Base-by-base conservation (phyloP, 148 eudicot species). In the Bassia scoparia region DNA sequence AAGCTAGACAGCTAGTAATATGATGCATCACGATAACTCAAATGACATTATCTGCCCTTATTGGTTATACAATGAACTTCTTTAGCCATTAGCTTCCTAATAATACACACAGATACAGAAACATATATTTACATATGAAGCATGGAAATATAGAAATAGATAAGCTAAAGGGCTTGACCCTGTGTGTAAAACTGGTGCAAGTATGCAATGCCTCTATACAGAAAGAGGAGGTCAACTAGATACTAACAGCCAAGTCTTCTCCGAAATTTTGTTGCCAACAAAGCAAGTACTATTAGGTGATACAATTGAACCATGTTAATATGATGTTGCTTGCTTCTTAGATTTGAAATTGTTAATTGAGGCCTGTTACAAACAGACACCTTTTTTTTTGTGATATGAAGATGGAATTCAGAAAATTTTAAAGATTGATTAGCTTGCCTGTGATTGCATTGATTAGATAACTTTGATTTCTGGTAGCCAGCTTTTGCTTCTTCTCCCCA, bases 371-470 rank as follows among this genome's bases (percentile, higher is more conserved):
- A 24, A 63, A 16, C 27, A 0, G 21, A 31, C 26, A 31, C 26
- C 43, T 33, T 29, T 29, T n/a, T 33, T 31, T 60, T 16, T 2
- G 49, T 69, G 43, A 62, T 20, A 7, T 24, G 12, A 1, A 52
- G 46, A 61, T 37, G 43, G 24, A 69, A 24, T 62, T 52, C 15
- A 68, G 65, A 52, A 21, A 37, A 26, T 69, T 53, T 52, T 15
- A 58, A 37, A 52, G 30, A 41, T n/a, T 67, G 67, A 67, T 61
- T 61, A 68, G 35, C 80, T 77, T 58, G 85, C 93, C 86, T 61
- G 74, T 89, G 83, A 66, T 83, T 78, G 74, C 93, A 89, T 72
- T 89, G 93, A 65, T 72, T 82, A 13, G 93, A 85, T 63, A 89
- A 61, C 70, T 87, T 84, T 24, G 93, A 89, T 33, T 79, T 79